phyloP scores from a whole-genome alignment of 2,329 filamentous ascomycete species.

The Neofusicoccum parvum region DNA sequence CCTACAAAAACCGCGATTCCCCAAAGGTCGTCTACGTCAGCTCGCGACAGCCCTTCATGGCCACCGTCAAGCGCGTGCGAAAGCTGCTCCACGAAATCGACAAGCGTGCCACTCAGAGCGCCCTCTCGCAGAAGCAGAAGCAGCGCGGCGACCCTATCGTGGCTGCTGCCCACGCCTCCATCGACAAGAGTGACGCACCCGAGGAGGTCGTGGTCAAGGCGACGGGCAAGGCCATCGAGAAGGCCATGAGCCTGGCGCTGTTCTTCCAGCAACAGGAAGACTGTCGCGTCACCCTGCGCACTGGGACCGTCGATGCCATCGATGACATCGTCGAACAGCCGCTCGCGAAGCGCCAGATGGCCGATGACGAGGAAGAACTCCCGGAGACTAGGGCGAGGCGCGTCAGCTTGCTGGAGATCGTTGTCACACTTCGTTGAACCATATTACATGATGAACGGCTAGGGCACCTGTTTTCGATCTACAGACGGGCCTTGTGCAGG shows the following conservation, averaged over 20 bases:
- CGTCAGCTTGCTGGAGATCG: conserved; percentile 37
- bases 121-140: conserved; percentile 1
- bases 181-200: conserved; percentile 28
- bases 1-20: conserved; percentile 50
- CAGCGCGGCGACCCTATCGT: conserved; percentile 24
- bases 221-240: conserved; percentile 67
- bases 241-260: conserved; percentile 62
- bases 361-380: conserved; percentile 31
- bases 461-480: too few relatives aligned
- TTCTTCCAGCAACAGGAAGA: conserved; percentile 66
- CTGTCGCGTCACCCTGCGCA: conserved; percentile 61
- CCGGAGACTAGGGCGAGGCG: conserved; percentile 44
- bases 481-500: too few relatives aligned
- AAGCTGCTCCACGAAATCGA: conserved; percentile 62
- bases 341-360: conserved; percentile 22
- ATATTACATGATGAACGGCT: too few relatives aligned
- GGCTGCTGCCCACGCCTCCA: conserved; percentile 41
- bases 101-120: conserved; percentile 41
- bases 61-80: conserved; percentile 65
- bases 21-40: conserved; percentile 69
- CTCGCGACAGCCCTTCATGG: conserved; percentile 66
- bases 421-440: conserved; percentile 28
- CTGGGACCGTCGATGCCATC: conserved; percentile 64
- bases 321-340: conserved; percentile 61
- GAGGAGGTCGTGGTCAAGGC: conserved; percentile 65